Evolutionary conservation across 345 rosid species (phyloP), one percentile per base, ranked within the genome.

Genomic region (Pistacia vera): DNA sequence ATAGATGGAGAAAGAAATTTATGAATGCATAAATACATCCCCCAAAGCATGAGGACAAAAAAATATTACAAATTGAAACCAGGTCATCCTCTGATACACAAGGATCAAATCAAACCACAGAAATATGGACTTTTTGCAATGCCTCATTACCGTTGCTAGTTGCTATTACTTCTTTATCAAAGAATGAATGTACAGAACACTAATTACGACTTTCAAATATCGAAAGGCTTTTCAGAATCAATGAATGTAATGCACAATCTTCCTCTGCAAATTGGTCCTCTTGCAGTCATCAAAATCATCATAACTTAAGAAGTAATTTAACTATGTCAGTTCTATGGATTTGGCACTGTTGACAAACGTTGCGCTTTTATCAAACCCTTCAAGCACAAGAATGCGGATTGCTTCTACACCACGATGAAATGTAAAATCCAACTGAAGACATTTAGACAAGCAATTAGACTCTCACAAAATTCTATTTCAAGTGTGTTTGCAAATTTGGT

Each of bases 361-460:
- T 56, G 97, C 98, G 46, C 97, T 91, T 89, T 87, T 96, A 77
- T 94, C 46, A 72, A 96, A 80, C 33, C 98, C 98, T 54, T 92
- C 89, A 0, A 87, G 87, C 66, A 90, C 51, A 73, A 96, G 93
- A 72, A 92, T 90, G 82, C 90, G 81, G 48, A 90, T 77, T 1
- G 98, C 97, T 75, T 89, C 90, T 69, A 85, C 11, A 28, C 97
- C 97, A 0, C 80, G 83, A 65, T 91, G 91, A 70, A 93, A 87
- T 62, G 94, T 86, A 75, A 89, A 82, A 74, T 89, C 97, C 88
- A 96, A 80, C 99, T 92, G 92, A 77, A 83, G 82, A 66, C 4
- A 62, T 28, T 73, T 62, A 8, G 3, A 30, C 63, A 66, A 60
- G 30, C 3, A 41, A n/a, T 72, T 66, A 68, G 70, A 49, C 72